Evolutionary conservation across 1,284 basidiomycete species (phyloP).

Genomic region (Stygiomarasmius scandens): DNA sequence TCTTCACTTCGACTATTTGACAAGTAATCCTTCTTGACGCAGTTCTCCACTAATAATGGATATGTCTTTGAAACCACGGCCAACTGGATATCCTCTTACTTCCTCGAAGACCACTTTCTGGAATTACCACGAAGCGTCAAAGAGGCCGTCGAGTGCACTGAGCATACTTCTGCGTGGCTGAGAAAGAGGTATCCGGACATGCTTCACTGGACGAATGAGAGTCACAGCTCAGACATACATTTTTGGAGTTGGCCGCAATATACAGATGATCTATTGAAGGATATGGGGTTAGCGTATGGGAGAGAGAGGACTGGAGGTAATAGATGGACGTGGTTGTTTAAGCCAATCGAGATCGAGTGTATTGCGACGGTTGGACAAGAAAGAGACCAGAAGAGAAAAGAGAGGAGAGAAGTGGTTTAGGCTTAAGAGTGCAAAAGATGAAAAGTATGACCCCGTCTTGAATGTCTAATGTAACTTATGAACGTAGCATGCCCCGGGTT

Average conservation of each 20-base stretch:
- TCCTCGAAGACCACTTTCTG: slow-evolving; percentile 49
- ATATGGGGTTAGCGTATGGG: not conserved
- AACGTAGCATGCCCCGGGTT: too few species aligned
- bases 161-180: slow-evolving; percentile 50
- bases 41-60: slow-evolving; percentile 54
- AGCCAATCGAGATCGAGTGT: not conserved
- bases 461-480: too few species aligned
- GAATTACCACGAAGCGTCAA: slow-evolving; percentile 45
- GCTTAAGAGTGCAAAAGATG: too few species aligned
- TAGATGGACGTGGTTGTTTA: not conserved
- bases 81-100: slow-evolving; percentile 69
- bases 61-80: slow-evolving; percentile 56
- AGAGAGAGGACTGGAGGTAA: not conserved
- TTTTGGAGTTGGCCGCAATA: not conserved
- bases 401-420: not conserved
- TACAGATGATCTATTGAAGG: not conserved
- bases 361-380: not conserved
- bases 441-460: too few species aligned
- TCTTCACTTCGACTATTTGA: not conserved
- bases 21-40: not conserved
- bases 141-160: slow-evolving; percentile 42
- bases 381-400: not conserved
- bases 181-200: slow-evolving; percentile 51
- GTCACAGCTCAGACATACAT: not conserved
- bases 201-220: slow-evolving; percentile 46